phyloP scores from a whole-genome alignment of 2,329 filamentous ascomycete genomes.

The Alternaria consortialis region DNA sequence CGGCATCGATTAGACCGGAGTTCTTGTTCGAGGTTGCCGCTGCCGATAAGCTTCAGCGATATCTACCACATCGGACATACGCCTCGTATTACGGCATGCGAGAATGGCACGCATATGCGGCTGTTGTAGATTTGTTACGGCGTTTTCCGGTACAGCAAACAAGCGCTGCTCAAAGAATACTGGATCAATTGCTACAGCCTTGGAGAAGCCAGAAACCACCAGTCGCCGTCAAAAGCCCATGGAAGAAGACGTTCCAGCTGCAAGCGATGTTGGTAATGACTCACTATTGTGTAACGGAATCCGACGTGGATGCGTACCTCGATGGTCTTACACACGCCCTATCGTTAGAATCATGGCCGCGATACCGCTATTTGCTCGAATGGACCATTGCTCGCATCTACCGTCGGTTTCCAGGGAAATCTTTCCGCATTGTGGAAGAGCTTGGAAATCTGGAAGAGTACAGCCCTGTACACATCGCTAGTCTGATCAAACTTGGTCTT shows the following conservation, averaged over 20 bases:
- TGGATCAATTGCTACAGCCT: slow-evolving; percentile 51
- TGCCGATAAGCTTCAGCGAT: slow-evolving; percentile 42
- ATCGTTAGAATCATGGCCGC: slow-evolving; percentile 57
- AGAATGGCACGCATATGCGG: slow-evolving; percentile 56
- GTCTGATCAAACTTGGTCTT: slow-evolving; percentile 58
- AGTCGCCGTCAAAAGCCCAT: slow-evolving; percentile 56
- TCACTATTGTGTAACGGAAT: slow-evolving; percentile 47
- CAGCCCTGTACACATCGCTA: slow-evolving; percentile 59
- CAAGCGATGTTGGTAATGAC: slow-evolving; percentile 57
- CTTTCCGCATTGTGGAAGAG: slow-evolving; percentile 47
- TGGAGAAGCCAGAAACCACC: slow-evolving; percentile 57
- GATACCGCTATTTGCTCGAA: slow-evolving; percentile 58
- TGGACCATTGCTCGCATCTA: slow-evolving; percentile 59
- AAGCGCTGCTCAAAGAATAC: slow-evolving; percentile 35
- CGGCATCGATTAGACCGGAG: slow-evolving; percentile 55
- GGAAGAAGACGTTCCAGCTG: slow-evolving; percentile 60
- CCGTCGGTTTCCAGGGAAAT: slow-evolving; percentile 43
- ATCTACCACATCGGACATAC: slow-evolving; percentile 48
- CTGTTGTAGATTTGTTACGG: slow-evolving; percentile 56
- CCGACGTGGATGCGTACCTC: slow-evolving; percentile 46
- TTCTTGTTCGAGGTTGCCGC: slow-evolving; percentile 57
- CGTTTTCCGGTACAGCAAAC: slow-evolving; percentile 46
- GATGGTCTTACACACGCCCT: slow-evolving; percentile 53
- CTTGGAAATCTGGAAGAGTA: slow-evolving; percentile 54
- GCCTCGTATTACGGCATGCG: slow-evolving; percentile 56